These are phyloP conservation scores for Raphanus raphanistrum DNA, from an alignment of 345 rosid species.

Conservation along the genomic window DNA sequence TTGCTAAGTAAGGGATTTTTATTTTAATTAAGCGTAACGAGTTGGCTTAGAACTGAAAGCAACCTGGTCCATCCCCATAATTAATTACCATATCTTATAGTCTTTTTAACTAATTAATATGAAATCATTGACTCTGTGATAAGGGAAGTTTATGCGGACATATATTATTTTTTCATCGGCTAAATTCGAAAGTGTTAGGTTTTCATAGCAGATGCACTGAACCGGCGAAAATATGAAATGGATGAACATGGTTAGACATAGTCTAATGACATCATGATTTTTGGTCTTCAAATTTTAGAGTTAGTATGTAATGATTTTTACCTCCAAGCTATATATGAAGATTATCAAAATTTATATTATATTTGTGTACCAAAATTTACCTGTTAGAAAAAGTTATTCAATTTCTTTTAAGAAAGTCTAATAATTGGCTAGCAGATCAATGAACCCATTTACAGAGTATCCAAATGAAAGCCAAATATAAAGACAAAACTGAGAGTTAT, in stretches of 20 bases:
- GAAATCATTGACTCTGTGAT: not conserved
- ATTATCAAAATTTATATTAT: not conserved
- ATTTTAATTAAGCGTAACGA: conserved; percentile 57
- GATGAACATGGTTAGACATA: not conserved
- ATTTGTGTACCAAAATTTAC: not conserved
- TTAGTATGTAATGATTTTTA: too few species aligned
- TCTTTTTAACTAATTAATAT: not conserved
- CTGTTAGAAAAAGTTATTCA: not conserved
- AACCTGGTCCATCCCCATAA: conserved; percentile 33
- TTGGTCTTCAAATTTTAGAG: not conserved
- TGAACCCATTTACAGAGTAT: not conserved
- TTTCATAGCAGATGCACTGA: not conserved
- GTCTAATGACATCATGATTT: not conserved
- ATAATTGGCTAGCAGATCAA: not conserved
- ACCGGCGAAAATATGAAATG: not conserved
- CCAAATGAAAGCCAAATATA: not conserved
- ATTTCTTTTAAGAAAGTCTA: not conserved
- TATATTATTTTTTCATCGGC: not conserved
- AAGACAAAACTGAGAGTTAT: not conserved
- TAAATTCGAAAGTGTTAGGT: not conserved
- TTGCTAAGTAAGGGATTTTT: conserved; percentile 55
- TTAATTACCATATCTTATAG: conserved; percentile 11
- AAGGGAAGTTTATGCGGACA: not conserved
- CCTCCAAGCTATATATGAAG: not conserved
- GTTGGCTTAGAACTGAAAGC: conserved; percentile 33